Evolutionary conservation across 148 eudicot species (phyloP).

Genomic region (Nepenthes mirabilis): DNA sequence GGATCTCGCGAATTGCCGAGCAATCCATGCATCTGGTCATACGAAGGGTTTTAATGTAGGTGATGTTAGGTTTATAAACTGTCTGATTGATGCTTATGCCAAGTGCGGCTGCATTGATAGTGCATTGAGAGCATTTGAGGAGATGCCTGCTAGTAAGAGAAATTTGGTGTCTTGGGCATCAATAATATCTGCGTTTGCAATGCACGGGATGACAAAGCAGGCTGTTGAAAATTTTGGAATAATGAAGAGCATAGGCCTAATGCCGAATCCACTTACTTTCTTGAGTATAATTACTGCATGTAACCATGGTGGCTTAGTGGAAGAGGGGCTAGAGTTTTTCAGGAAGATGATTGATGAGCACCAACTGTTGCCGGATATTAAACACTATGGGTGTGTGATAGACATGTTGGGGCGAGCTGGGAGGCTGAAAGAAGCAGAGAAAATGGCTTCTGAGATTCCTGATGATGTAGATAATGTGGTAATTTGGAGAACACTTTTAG

Average conservation of each 20-base stretch:
- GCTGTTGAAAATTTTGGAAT: conserved; percentile 24
- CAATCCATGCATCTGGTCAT: conserved; percentile 33
- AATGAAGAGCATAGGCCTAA: conserved; percentile 31
- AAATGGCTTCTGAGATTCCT: conserved; percentile 30
- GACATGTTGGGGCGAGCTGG: conserved; percentile 69
- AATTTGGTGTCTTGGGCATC: conserved; percentile 63
- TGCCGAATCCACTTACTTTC: conserved; percentile 50
- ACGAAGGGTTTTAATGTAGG: conserved; percentile 22
- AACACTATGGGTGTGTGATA: conserved; percentile 50
- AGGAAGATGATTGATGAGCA: conserved; percentile 27
- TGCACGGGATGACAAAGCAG: conserved; percentile 55
- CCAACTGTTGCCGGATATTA: conserved; percentile 23
- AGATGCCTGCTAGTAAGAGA: conserved; percentile 13
- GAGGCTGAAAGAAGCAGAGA: conserved; percentile 50
- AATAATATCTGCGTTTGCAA: conserved; percentile 46
- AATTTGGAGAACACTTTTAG: conserved; percentile 65
- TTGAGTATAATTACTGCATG: conserved; percentile 46
- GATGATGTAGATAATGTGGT: conserved; percentile 24
- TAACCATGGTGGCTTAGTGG: conserved; percentile 53
- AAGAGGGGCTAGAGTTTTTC: conserved; percentile 48
- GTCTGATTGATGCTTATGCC: conserved; percentile 48
- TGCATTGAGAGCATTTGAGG: conserved; percentile 33
- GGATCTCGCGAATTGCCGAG: conserved; percentile 30
- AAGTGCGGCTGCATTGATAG: conserved; percentile 47
- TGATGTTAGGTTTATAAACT: conserved; percentile 36